A percentile compares a stretch with the other conserved stretches of the same genome.
Conservation (phyloP, 768 basidiomycete genomes). For the Kwoniella europaea region DNA sequence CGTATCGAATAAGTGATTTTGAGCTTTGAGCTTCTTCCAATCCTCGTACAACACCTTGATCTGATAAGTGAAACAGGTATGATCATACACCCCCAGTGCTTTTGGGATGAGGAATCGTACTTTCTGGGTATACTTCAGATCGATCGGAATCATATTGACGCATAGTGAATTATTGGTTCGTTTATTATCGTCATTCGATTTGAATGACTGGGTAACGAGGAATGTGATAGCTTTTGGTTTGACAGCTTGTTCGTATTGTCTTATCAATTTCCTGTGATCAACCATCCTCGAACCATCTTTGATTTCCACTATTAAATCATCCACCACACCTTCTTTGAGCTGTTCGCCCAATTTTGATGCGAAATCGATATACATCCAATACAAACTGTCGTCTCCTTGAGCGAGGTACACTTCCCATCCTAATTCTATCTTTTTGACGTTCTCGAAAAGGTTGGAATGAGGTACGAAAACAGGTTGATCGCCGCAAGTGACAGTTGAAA, state of each 20-base stretch:
- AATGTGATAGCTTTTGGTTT: slow-evolving; percentile 4
- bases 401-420: slow-evolving; percentile 5
- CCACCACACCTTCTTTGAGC: slow-evolving; percentile 5
- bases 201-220: neutral
- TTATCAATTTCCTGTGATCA: neutral
- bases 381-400: neutral
- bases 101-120: neutral
- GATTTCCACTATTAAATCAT: slow-evolving; percentile 1
- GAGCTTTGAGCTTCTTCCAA: neutral
- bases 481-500: neutral
- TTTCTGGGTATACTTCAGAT: neutral
- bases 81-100: neutral
- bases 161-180: neutral
- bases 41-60: neutral
- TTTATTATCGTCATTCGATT: neutral
- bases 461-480: slow-evolving; percentile 9
- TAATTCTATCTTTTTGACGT: slow-evolving; percentile 5
- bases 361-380: neutral
- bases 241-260: neutral
- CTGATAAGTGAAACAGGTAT: neutral
- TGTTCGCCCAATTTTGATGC: neutral
- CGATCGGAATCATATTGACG: neutral
- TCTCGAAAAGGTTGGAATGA: slow-evolving; percentile 1
- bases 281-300: neutral
- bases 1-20: neutral